Base-by-base conservation (phyloP, 495 filamentous ascomycete genomes). In the Ramalina peruviana region DNA sequence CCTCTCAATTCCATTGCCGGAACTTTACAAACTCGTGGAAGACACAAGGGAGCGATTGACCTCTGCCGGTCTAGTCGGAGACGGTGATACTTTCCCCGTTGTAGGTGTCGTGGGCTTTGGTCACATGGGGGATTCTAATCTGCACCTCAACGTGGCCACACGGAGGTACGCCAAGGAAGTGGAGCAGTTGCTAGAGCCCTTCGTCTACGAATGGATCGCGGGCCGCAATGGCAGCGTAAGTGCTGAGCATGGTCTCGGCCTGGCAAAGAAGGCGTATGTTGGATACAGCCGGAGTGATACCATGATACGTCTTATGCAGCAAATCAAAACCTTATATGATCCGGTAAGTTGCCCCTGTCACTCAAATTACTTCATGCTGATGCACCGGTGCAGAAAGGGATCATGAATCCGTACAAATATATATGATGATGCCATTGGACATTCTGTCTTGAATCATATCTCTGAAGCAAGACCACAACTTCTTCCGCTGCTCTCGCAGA, bases 331-430 rank as follows among this genome's bases (percentile, higher is more conserved):
- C 20, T 61, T 89, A 17, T 98, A 88, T 64, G 92, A 98, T 68
- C 90, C 88, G 56, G 87, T 94, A 62, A 74, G 86, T 76, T 49
- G 27, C 50, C 36, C 20, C 13, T n/a, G 20, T 37, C 13, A 49
- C 16, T 16, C 17, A 30, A 16, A 19, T 33, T 23, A 33, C 25
- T 27, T 17, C 7, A 53, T n/a, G 43, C 51, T 52, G 36, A 54
- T 65, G 68, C 58, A 71, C 49, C 36, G 13, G 15, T 15, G n/a
- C 57, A 86, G 82, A 88, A 89, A 39, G 85, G 85, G 3, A 94
- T 94, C 60, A 85, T 94, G 86, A 94, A 94, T 62, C 87, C 87
- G 5, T 94, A 94, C 68, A 93, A 94, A 62, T 89, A 88, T 58
- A 80, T 90, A 48, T 80, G 40, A 60, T 80, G 36, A 60, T 9